These are phyloP conservation scores for Annulohypoxylon bovei DNA, from an alignment of 495 filamentous ascomycete genomes.

Conservation along the genomic window DNA sequence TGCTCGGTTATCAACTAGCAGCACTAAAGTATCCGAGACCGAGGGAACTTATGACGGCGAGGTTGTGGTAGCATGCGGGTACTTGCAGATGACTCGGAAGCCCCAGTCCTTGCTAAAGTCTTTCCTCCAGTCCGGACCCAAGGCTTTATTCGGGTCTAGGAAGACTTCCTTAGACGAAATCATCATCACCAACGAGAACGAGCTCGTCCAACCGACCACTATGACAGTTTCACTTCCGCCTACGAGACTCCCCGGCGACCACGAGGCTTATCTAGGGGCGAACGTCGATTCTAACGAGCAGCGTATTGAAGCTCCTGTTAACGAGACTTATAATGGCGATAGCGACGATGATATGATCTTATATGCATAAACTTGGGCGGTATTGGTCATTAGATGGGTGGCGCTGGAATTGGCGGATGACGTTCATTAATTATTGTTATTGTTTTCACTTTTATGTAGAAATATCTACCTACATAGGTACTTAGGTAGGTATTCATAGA, in stretches of 20 bases:
- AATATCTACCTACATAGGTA: not conserved
- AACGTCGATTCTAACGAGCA: not conserved
- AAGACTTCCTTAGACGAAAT: not conserved
- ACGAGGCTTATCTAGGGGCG: not conserved
- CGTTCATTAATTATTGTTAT: not conserved
- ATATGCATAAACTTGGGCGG: not conserved
- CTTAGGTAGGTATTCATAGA: not conserved
- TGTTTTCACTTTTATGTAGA: not conserved
- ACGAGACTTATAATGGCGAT: not conserved
- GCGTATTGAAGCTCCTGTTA: not conserved
- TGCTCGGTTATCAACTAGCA: not conserved
- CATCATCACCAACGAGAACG: not conserved
- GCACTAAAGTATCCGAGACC: not conserved
- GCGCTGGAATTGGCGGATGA: not conserved
- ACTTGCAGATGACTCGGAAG: constrained; percentile 6
- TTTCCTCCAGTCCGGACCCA: not conserved
- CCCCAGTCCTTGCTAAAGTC: not conserved
- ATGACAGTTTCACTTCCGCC: constrained; percentile 1
- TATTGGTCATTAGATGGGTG: not conserved
- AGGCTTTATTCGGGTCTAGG: not conserved
- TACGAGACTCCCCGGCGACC: constrained; percentile 1
- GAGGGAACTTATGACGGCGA: constrained; percentile 7
- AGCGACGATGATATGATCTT: constrained; percentile 1
- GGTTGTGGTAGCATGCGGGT: constrained; percentile 1
- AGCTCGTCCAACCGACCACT: not conserved